Percentiles rank a stretch among this genome's conserved stretches.
These are phyloP conservation scores for Penicillium sp. DNA, from an alignment of 2,329 filamentous ascomycete species.

Conservation along the genomic window DNA sequence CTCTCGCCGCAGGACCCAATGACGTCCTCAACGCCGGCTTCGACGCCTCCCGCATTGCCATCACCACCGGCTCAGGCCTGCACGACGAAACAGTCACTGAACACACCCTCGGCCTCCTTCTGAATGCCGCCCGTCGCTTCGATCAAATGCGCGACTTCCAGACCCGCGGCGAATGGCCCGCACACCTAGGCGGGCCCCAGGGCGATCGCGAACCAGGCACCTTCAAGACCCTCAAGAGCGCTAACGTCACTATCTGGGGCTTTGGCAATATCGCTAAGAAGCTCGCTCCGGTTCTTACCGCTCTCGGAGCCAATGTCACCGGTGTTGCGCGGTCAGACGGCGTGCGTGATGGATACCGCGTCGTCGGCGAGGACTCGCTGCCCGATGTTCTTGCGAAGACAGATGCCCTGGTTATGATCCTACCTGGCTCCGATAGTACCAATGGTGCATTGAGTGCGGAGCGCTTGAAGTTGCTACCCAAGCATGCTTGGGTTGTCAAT, in stretches of 20 bases:
- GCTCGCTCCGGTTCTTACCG: constrained; percentile 57
- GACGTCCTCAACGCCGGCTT: constrained; percentile 66
- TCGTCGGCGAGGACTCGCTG: constrained; percentile 58
- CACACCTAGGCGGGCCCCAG: constrained; percentile 62
- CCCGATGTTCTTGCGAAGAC: constrained; percentile 57
- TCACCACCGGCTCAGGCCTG: constrained; percentile 65
- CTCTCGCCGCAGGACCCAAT: constrained; percentile 66
- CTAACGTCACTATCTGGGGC: constrained; percentile 63
- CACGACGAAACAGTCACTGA: constrained; percentile 68
- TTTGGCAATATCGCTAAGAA: constrained; percentile 68
- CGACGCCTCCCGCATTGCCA: constrained; percentile 50
- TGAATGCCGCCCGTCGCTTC: constrained; percentile 54
- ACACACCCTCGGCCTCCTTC: constrained; percentile 59
- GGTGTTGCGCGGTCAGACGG: constrained; percentile 61
- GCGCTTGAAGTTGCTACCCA: constrained; percentile 56
- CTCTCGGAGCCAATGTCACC: constrained; percentile 59
- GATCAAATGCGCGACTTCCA: constrained; percentile 62
- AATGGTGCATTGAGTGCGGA: constrained; percentile 58
- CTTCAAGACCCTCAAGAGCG: constrained; percentile 63
- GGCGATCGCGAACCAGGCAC: constrained; percentile 46
- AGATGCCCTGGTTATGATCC: constrained; percentile 69
- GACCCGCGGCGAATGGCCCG: constrained; percentile 59
- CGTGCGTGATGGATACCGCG: constrained; percentile 60
- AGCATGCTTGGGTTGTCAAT: constrained; percentile 44
- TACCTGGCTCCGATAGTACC: constrained; percentile 61